Conservation (phyloP, 75 land plant species). For the Cryptomeria japonica region DNA sequence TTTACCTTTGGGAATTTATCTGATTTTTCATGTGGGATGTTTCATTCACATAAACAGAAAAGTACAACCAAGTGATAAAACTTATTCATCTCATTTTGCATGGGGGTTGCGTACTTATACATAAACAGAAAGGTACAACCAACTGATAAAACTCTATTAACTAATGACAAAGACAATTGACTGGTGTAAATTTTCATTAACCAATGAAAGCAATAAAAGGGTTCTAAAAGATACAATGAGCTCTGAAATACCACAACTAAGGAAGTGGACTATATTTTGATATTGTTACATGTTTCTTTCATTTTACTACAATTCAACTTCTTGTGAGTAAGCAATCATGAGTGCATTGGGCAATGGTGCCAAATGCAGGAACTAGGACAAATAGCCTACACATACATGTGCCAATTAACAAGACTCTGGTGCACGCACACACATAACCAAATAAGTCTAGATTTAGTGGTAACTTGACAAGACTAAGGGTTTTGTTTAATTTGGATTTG, state of each 20-base stretch:
- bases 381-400: neutral
- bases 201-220: neutral
- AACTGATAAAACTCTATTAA: neutral
- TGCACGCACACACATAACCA: neutral
- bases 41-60: neutral
- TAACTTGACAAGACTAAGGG: neutral
- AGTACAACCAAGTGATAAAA: neutral
- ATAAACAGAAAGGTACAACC: neutral
- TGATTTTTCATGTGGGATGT: neutral
- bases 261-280: neutral
- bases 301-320: neutral
- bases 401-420: neutral
- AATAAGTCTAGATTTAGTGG: neutral
- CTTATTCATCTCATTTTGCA: neutral
- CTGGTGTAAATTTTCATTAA: neutral
- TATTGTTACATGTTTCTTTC: neutral
- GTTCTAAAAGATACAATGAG: no score
- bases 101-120: neutral
- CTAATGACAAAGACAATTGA: neutral
- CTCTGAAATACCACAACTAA: neutral
- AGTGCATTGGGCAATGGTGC: neutral
- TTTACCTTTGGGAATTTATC: neutral
- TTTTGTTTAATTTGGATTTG: neutral
- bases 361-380: neutral
- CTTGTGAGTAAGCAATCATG: neutral